Evolutionary conservation across 176 grass and related monocot genomes (phyloP).

Genomic region (Chrysopogon serrulatus): DNA sequence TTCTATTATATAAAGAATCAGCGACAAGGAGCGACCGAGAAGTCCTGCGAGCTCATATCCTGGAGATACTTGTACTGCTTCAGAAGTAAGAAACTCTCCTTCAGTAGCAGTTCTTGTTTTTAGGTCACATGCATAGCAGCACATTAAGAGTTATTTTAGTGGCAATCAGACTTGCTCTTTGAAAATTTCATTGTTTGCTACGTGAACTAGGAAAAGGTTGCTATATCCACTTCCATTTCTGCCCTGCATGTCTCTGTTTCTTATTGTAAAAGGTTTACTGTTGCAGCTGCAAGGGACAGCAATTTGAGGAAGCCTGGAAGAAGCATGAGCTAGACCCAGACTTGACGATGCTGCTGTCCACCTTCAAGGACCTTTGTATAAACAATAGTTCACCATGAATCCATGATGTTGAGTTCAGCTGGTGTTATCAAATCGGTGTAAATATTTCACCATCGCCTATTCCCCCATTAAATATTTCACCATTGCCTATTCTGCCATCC

Average conservation of each 20-base stretch:
- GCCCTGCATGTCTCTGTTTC: not conserved
- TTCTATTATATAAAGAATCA: conserved; percentile 82
- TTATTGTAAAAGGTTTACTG: not conserved
- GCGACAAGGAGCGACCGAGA: conserved; percentile 61
- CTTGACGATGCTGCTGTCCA: conserved; percentile 49
- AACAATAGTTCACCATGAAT: not conserved
- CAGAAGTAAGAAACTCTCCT: conserved; percentile 53
- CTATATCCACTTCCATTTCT: not conserved
- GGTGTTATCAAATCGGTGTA: conserved; percentile 6
- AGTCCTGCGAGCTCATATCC: conserved; percentile 42
- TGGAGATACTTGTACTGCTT: conserved; percentile 52
- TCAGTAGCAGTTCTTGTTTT: not conserved
- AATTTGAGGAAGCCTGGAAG: conserved; percentile 78
- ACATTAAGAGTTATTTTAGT: conserved; percentile 3
- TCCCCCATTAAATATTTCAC: not conserved
- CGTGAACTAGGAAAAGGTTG: not conserved
- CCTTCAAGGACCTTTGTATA: conserved; percentile 40
- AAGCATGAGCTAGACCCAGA: conserved; percentile 81
- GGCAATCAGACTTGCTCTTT: not conserved
- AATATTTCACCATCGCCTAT: conserved; percentile 2
- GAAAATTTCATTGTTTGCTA: not conserved
- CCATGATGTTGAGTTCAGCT: conserved; percentile 15
- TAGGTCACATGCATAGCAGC: not conserved
- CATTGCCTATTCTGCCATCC: not conserved
- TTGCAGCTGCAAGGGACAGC: conserved; percentile 68